Conservation (phyloP, 2,329 filamentous ascomycete species). For the Xylariaceae sp. region DNA sequence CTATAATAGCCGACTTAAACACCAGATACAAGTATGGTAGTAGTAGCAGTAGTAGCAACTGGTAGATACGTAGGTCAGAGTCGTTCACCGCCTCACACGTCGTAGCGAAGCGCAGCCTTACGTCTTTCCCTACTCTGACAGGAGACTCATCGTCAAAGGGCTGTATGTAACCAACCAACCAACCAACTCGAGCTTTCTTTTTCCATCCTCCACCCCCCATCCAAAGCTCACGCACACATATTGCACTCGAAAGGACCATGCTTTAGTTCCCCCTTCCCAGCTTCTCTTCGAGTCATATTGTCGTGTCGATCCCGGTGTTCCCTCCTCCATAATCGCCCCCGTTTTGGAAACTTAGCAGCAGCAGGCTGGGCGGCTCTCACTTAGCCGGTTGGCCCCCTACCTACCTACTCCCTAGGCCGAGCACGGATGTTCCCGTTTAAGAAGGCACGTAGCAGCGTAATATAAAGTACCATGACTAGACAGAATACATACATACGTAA, state of each 20-base stretch:
- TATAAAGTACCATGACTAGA: neutral
- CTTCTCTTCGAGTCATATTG: too few species aligned
- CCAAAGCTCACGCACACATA: neutral
- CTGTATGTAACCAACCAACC: neutral
- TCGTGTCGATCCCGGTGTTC: too few species aligned
- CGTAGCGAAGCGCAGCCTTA: neutral
- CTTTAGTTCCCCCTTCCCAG: neutral
- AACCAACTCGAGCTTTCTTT: neutral
- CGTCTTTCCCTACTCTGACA: neutral
- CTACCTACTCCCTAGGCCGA: too few species aligned
- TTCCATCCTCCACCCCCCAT: neutral
- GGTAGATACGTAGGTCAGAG: neutral
- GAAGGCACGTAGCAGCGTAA: neutral
- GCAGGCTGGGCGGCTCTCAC: neutral
- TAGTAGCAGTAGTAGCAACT: neutral
- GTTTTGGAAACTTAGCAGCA: too few species aligned
- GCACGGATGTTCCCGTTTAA: constrained; percentile 18
- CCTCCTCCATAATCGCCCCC: too few species aligned
- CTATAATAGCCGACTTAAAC: too few species aligned
- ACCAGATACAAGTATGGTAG: too few species aligned
- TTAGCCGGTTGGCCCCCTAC: constrained; percentile 13
- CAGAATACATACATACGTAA: too few species aligned
- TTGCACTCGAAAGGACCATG: neutral
- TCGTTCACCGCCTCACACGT: neutral
- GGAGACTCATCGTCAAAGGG: neutral